These are phyloP conservation scores for Claviceps arundinis DNA, from an alignment of 2,329 filamentous ascomycete genomes.

Conservation along the genomic window DNA sequence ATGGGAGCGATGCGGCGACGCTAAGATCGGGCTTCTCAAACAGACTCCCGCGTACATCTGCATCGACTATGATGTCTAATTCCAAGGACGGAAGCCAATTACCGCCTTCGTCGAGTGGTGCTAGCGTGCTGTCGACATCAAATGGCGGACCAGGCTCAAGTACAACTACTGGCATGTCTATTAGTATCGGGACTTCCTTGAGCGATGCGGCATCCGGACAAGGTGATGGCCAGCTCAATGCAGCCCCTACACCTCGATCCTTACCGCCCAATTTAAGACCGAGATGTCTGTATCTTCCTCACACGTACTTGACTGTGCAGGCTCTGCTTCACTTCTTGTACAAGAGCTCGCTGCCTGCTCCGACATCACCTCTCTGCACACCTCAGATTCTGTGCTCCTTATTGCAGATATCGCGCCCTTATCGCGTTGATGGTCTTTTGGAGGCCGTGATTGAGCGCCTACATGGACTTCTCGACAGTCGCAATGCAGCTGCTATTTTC, in stretches of 20 bases:
- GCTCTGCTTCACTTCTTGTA: constrained; percentile 88
- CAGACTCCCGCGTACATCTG: constrained; percentile 59
- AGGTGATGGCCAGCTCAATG: constrained; percentile 34
- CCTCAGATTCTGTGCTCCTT: constrained; percentile 93
- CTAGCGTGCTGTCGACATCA: constrained; percentile 25
- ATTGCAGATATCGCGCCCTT: constrained; percentile 83
- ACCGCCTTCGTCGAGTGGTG: constrained; percentile 28
- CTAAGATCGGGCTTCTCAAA: constrained; percentile 50
- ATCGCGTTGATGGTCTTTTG: constrained; percentile 81
- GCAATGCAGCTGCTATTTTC: constrained; percentile 93
- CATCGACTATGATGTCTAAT: constrained; percentile 68
- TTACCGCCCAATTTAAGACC: constrained; percentile 56
- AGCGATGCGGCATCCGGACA: constrained; percentile 16
- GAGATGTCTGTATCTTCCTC: constrained; percentile 80
- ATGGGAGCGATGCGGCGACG: constrained; percentile 63
- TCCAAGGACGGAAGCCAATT: constrained; percentile 35
- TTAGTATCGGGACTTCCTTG: constrained; percentile 27
- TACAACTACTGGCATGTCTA: background rate
- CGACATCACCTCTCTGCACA: constrained; percentile 67
- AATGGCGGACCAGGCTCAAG: constrained; percentile 7
- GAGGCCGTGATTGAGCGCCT: constrained; percentile 88
- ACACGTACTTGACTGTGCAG: constrained; percentile 80
- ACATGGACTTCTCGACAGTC: constrained; percentile 76
- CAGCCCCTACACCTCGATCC: constrained; percentile 42
- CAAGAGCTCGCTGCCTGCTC: constrained; percentile 72